Evolutionary conservation across 768 basidiomycete species (phyloP).

Genomic region (Phanerochaete carnosa): DNA sequence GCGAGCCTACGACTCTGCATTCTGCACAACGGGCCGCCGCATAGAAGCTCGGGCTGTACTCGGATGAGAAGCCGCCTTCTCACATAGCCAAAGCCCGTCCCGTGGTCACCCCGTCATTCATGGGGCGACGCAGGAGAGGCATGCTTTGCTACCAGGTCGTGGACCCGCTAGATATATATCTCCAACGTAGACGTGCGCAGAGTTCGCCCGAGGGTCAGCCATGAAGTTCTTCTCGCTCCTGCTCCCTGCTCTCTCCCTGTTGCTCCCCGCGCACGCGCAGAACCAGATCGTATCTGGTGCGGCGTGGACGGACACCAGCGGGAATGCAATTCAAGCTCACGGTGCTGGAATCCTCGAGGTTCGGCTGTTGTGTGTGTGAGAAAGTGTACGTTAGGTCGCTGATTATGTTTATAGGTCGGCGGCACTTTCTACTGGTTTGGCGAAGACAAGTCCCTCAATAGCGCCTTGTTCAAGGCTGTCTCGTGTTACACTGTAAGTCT

Average conservation of each 20-base stretch:
- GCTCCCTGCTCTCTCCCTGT: conserved; percentile 3
- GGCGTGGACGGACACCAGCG: conserved; percentile 58
- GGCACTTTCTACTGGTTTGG: conserved; percentile 61
- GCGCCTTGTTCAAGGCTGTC: conserved; percentile 53
- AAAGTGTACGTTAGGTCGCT: neutral
- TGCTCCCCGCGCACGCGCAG: conserved; percentile 12
- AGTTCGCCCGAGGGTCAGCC: neutral
- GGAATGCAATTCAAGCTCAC: conserved; percentile 61
- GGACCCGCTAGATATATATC: conserved; percentile 2
- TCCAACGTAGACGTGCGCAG: neutral
- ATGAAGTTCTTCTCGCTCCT: conserved; percentile 13
- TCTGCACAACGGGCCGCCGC: neutral
- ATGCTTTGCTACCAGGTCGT: neutral
- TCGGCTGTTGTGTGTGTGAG: neutral
- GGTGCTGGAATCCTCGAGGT: conserved; percentile 60
- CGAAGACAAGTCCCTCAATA: conserved; percentile 59
- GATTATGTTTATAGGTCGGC: conserved; percentile 36
- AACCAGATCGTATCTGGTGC: conserved; percentile 58
- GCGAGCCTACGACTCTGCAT: neutral
- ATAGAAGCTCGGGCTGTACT: neutral
- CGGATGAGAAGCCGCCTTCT: neutral
- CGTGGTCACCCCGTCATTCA: neutral
- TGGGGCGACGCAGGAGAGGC: neutral
- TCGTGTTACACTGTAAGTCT: conserved; percentile 49
- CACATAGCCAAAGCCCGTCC: neutral